Base-by-base conservation (phyloP, 2,329 filamentous ascomycete genomes). In the Apiospora hydei region DNA sequence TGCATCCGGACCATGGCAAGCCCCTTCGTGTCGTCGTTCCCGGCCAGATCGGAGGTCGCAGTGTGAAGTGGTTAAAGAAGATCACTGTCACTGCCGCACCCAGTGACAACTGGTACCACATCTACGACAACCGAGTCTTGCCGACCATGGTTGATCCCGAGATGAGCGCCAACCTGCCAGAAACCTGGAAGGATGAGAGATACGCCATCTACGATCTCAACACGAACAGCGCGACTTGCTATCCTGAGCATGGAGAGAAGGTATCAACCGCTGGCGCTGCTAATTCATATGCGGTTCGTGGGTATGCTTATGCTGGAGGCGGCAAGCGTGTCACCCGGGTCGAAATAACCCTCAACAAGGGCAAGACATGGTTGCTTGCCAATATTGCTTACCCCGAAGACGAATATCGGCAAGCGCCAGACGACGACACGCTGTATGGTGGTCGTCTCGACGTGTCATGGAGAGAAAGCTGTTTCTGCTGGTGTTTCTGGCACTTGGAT, bases 121-220 rank as follows among this genome's bases (percentile, higher is more conserved):
- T 97, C 74, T 95, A 96, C 81, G 95, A 98, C 81, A 98, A 98
- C 80, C 87, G 94, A 72, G 94, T 98, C 1, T 83, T 98, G 51
- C 95, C 95, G 75, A 97, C 94, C 0, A 95, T 91, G 88, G 87
- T 98, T 21, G 92, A 91, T 14, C 94, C 95, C 0, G 94, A 97
- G 76, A 91, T 92, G 79, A 92, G 93, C 72, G 91, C 91, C 1
- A 89, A 92, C 74, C 86, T 95, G 70, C 89, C 90, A 0, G 89
- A 92, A 30, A 94, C 91, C 84, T 98, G 95, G 95, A 92, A 86
- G 77, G 95, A 98, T 79, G 95, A 98, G 75, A 88, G 94, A 73
- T 97, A 98, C 78, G 94, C 94, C 26, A 98, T 98, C 73, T 97
- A 98, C 80, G 95, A 98, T 77, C 88, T 98, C 11, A 97, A 93